Conservation (phyloP, 495 filamentous ascomycete species). For the Xylaria acuta region DNA sequence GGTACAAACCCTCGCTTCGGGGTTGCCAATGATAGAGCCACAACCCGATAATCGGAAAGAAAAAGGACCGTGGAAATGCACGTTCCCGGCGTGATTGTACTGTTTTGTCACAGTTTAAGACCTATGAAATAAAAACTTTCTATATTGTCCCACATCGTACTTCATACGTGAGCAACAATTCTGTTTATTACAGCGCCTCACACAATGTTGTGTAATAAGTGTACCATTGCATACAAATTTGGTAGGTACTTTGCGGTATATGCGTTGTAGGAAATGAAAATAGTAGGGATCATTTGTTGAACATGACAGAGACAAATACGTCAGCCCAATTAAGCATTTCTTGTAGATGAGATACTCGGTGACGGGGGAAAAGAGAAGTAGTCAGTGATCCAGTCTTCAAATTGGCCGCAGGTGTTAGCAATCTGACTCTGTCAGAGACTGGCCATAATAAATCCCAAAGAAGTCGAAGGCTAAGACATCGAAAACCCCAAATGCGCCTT, state of each 20-base stretch:
- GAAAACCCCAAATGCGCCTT: background rate
- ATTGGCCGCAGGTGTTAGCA: background rate
- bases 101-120: background rate
- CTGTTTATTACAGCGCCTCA: background rate
- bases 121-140: background rate
- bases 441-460: background rate
- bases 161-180: background rate
- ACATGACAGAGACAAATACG: background rate
- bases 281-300: background rate
- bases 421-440: background rate
- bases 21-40: background rate
- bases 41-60: background rate
- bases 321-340: background rate
- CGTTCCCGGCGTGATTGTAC: background rate
- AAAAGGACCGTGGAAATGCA: background rate
- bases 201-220: background rate
- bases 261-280: background rate
- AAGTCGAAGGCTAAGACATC: background rate
- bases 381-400: background rate
- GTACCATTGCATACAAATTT: background rate
- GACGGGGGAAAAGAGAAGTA: background rate
- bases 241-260: background rate
- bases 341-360: background rate
- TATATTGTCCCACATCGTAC: background rate
- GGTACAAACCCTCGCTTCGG: background rate